Percentiles rank a stretch among this genome's conserved stretches.
These are phyloP conservation scores for Cryptococcus sp. DNA, from an alignment of 1,284 basidiomycete species.

Conservation along the genomic window DNA sequence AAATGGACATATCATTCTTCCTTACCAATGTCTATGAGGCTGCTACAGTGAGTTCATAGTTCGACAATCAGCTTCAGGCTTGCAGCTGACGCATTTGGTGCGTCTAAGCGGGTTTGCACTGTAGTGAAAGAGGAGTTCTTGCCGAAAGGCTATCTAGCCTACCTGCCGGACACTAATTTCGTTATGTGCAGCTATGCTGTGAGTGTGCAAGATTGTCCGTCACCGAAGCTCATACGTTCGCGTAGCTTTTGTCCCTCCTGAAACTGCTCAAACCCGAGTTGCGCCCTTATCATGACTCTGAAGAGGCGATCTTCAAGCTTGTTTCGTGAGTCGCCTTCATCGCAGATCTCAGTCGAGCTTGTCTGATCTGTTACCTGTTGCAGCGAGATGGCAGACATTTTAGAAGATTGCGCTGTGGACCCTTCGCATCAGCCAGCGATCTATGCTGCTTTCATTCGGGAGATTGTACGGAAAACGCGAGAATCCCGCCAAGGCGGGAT, in stretches of 20 bases:
- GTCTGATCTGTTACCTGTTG: slow-evolving; percentile 68
- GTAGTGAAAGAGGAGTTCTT: slow-evolving; percentile 65
- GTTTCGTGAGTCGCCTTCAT: slow-evolving; percentile 23
- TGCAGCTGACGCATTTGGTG: neutral
- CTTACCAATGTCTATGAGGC: slow-evolving; percentile 77
- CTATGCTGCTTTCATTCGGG: slow-evolving; percentile 81
- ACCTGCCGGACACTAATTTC: slow-evolving; percentile 87
- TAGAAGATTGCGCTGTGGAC: slow-evolving; percentile 73
- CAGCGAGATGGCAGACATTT: slow-evolving; percentile 74
- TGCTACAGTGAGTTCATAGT: slow-evolving; percentile 54
- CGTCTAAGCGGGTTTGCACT: slow-evolving; percentile 35
- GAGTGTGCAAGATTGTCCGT: slow-evolving; percentile 8
- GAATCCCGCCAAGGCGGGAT: slow-evolving; percentile 25
- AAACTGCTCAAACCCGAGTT: slow-evolving; percentile 64
- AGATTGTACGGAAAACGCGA: slow-evolving; percentile 58
- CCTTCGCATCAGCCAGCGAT: slow-evolving; percentile 78
- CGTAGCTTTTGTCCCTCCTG: slow-evolving; percentile 74
- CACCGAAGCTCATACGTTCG: neutral
- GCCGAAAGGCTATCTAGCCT: slow-evolving; percentile 73
- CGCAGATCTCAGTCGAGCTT: slow-evolving; percentile 70
- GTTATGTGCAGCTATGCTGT: slow-evolving; percentile 78
- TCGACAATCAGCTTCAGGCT: neutral
- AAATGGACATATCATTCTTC: slow-evolving; percentile 74
- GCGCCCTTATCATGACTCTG: slow-evolving; percentile 44
- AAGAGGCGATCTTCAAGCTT: slow-evolving; percentile 44